These are phyloP conservation scores for Tolypocladium paradoxum DNA, from an alignment of 2,329 filamentous ascomycete species.

Conservation along the genomic window DNA sequence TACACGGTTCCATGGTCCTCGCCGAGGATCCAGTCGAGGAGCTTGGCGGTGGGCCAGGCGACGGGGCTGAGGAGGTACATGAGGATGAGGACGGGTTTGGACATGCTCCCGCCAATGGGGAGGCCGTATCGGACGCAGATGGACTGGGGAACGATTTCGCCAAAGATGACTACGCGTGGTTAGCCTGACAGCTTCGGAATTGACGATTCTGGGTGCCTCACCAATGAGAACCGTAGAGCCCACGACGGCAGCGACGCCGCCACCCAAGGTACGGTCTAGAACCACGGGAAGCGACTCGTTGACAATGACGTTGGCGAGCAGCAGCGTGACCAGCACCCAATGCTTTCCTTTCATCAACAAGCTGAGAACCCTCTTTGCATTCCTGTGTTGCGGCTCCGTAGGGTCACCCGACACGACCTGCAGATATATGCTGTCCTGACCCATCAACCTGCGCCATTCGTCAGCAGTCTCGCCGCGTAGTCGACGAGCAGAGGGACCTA, in stretches of 20 bases:
- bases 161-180: conserved; percentile 70
- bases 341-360: conserved; percentile 85
- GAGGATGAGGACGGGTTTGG: conserved; percentile 71
- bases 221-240: conserved; percentile 90
- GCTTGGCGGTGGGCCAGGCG: conserved; percentile 89
- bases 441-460: conserved; percentile 40
- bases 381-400: conserved; percentile 73
- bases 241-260: conserved; percentile 86
- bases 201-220: conserved; percentile 30
- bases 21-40: conserved; percentile 85
- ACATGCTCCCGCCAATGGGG: conserved; percentile 89
- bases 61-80: conserved; percentile 90
- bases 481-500: conserved; percentile 28
- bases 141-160: conserved; percentile 91
- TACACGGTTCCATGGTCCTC: conserved; percentile 94
- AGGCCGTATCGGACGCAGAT: conserved; percentile 93
- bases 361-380: conserved; percentile 70
- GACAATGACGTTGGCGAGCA: conserved; percentile 94
- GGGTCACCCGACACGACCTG: conserved; percentile 85
- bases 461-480: background rate
- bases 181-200: conserved; percentile 3
- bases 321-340: conserved; percentile 91
- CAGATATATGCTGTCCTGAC: conserved; percentile 88
- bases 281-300: conserved; percentile 96
- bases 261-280: conserved; percentile 83